phyloP scores from a whole-genome alignment of 345 rosid species.

The Citrus cavaleriei region DNA sequence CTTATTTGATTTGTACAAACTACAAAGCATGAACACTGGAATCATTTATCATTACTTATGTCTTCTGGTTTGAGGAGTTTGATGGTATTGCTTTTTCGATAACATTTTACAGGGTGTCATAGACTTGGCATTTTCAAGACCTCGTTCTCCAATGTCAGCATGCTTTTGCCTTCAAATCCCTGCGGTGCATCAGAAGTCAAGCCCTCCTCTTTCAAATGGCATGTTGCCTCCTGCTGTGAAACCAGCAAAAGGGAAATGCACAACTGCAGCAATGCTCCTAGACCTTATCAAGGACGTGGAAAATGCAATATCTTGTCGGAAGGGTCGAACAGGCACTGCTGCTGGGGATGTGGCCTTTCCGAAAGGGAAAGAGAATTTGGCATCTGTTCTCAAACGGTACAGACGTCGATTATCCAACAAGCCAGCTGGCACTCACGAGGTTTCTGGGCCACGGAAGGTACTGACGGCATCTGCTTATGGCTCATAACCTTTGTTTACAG shows the following conservation, averaged over 20 bases:
- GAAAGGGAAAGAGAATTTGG: conserved; percentile 87
- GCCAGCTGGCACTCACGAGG: conserved; percentile 31
- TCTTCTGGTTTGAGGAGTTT: neutral
- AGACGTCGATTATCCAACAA: conserved; percentile 75
- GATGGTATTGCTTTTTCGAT: conserved; percentile 6
- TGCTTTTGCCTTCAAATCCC: conserved; percentile 89
- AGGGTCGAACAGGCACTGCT: conserved; percentile 87
- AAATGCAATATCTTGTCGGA: conserved; percentile 81
- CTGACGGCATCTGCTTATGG: conserved; percentile 19
- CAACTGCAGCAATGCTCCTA: conserved; percentile 60
- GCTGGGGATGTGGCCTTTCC: conserved; percentile 99
- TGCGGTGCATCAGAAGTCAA: conserved; percentile 43
- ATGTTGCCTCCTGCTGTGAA: conserved; percentile 70
- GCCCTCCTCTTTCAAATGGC: conserved; percentile 60
- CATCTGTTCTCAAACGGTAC: conserved; percentile 96
- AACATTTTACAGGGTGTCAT: conserved; percentile 60
- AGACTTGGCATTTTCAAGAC: conserved; percentile 78
- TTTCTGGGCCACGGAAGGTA: conserved; percentile 43
- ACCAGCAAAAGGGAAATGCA: conserved; percentile 77
- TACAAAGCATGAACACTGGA: neutral
- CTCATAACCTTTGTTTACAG: conserved; percentile 10
- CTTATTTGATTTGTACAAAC: neutral
- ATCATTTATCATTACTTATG: neutral
- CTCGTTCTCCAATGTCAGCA: conserved; percentile 60
- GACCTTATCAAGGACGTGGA: conserved; percentile 88